Evolutionary conservation across 495 filamentous ascomycete genomes (phyloP), one percentile per base, ranked within the genome.

Genomic region (Lepidopterella palustris): DNA sequence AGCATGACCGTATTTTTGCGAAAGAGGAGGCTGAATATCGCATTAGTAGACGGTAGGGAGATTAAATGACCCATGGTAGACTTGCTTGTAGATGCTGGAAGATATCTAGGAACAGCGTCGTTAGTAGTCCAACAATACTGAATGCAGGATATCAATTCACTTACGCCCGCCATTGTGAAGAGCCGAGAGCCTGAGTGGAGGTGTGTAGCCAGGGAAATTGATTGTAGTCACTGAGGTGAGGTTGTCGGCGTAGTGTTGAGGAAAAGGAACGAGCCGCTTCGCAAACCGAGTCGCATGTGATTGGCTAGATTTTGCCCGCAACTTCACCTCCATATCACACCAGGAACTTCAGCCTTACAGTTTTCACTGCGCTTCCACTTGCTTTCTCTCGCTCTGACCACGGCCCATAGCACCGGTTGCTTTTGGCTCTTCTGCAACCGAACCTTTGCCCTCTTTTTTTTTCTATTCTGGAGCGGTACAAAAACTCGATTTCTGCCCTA

Each of bases 1-100:
- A 99, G 79, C 80, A 92, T 95, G 73, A 86, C 78, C 60, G 81
- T 82, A 78, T 99, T 97, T 70, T 79, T 82, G 72, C 87, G 85
- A 79, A 97, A 85, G 66, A 99, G 69, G 69, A 80, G 71, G 79
- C 95, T 97, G 76, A 64, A 70, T 65, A 73, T 68, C 53, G 68
- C 18, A 59, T 66, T 45, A 66, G 45, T 62, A 20, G 18, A 53
- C 57, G 58, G 64, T 62, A 31, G 24, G 15, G 1, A n/a, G 52
- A 32, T 13, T 26, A 57, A 54, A 45, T 4, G 11, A 53, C 48
- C 25, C 32, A 31, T 45, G 70, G 72, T 62, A 76, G 76, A 85
- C 88, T 77, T 88, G 82, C 90, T 89, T 89, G 87, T 93, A 95
- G 77, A 92, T 67, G 68, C 77, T 69, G 70, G 79, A 76, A 67